Evolutionary conservation across 768 basidiomycete genomes (phyloP), one percentile per base, ranked within the genome.

Genomic region (Udeniomyces megalosporus): DNA sequence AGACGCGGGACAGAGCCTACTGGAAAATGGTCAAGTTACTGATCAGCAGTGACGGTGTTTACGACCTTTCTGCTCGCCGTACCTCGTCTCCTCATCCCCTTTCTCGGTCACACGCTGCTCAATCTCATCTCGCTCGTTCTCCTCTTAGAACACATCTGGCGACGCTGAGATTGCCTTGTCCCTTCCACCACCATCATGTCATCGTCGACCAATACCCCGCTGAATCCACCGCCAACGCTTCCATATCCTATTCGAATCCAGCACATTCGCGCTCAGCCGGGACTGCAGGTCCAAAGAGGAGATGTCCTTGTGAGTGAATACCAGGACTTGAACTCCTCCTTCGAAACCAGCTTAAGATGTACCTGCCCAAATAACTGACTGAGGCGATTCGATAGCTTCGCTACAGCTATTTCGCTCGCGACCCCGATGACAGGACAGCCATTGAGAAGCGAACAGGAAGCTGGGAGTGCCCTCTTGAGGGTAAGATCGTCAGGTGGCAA

Each of bases 401-500:
- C 3, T 59, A 59, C 31, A 49, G 22, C 17, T 59, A 45, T 14
- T 17, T 60, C 66, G 42, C 67, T 66, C 78, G 80, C 52, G 55
- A 67, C 38, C 60, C 60, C 7, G 66, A 66, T 47, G 65, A 62
- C 29, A 45, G 14, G n/a, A 32, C 38, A 42, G 42, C 34, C 58
- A 60, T 44, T 28, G 85, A 86, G 72, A 79, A 80, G 61, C 80
- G 86, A 64, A 87, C 88, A 71, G 88, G 88, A 62, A 86, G 84
- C 42, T 97, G 90, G 90, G 92, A 96, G 71, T 81, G 82, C 58
- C 79, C 86, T 34, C 78, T 95, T 24, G 86, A 90, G 67, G 93
- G 93, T 60, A 78, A 79, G 10, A 71, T 96, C 42, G 77, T 81
- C 46, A 71, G 74, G 17, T 96, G 91, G 91, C 66, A 66, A 22